A percentile compares a stretch with the other conserved stretches of the same genome.
phyloP scores from a whole-genome alignment of 164 flowering plant species.

The Tinospora cordifolia region DNA sequence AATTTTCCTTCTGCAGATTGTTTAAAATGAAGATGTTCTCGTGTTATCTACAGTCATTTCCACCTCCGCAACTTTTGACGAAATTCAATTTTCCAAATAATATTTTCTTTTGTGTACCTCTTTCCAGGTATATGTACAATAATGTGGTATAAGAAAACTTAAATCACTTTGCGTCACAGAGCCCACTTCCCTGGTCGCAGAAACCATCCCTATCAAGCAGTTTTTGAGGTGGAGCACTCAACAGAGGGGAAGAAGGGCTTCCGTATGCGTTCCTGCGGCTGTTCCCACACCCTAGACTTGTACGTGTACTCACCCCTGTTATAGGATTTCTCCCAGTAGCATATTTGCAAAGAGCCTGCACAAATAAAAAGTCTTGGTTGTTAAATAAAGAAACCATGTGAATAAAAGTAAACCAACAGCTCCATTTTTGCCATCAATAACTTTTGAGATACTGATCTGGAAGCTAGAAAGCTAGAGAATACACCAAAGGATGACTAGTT shows the following conservation, averaged over 20 bases:
- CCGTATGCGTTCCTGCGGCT: constrained; percentile 81
- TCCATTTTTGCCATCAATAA: background rate
- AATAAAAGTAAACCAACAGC: background rate
- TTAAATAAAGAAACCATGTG: background rate
- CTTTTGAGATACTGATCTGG: too few species aligned
- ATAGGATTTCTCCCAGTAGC: constrained; percentile 84
- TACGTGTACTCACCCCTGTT: constrained; percentile 40
- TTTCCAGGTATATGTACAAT: background rate
- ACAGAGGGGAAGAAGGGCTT: constrained; percentile 78
- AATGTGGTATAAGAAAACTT: background rate
- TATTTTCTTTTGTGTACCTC: background rate
- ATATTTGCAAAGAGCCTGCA: constrained; percentile 92
- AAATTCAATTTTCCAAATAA: constrained; percentile 1
- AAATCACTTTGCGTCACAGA: constrained; percentile 10
- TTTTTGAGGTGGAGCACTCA: constrained; percentile 79
- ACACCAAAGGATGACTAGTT: too few species aligned
- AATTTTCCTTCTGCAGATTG: constrained; percentile 24
- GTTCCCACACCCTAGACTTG: constrained; percentile 41
- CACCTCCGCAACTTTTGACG: background rate
- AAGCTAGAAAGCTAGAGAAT: too few species aligned
- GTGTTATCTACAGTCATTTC: background rate
- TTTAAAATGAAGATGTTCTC: constrained; percentile 5
- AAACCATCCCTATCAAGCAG: constrained; percentile 43
- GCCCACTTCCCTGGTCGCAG: constrained; percentile 6
- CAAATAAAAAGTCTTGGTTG: background rate